A percentile compares a stretch with the other conserved stretches of the same genome.
Conservation (phyloP, 202 grass and related monocot species). For the Musa balbisiana region DNA sequence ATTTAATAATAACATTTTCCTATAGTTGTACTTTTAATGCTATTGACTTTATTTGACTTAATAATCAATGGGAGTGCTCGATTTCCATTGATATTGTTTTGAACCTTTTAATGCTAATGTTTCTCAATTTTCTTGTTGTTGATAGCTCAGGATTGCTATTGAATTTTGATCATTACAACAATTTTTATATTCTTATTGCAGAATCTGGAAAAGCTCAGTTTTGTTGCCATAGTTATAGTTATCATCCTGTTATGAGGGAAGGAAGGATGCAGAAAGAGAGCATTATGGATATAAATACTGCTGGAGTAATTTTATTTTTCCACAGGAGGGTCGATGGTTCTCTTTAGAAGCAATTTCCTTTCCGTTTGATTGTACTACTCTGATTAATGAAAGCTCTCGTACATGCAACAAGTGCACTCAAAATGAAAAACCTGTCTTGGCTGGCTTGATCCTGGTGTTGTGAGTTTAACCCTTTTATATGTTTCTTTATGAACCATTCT, state of each 20-base stretch:
- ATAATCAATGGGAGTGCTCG: too few relatives aligned
- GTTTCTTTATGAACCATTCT: not conserved
- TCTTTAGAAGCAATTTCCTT: conserved; percentile 77
- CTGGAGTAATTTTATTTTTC: conserved; percentile 91
- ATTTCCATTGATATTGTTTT: too few relatives aligned
- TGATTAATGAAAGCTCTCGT: conserved; percentile 62
- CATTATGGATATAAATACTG: conserved; percentile 93
- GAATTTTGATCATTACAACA: too few relatives aligned
- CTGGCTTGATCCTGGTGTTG: conserved; percentile 79
- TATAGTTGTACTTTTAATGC: too few relatives aligned
- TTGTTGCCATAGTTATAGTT: conserved; percentile 70
- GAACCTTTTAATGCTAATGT: too few relatives aligned
- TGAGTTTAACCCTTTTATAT: conserved; percentile 29
- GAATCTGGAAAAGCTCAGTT: conserved; percentile 88
- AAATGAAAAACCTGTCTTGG: conserved; percentile 76
- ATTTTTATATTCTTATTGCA: conserved; percentile 29
- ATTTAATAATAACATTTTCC: too few relatives aligned
- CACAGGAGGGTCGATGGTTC: conserved; percentile 81
- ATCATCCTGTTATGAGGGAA: conserved; percentile 89
- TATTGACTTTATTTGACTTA: too few relatives aligned
- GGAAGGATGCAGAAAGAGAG: conserved; percentile 90
- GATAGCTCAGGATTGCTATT: too few relatives aligned
- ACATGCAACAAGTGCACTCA: conserved; percentile 74
- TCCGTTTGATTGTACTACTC: conserved; percentile 69
- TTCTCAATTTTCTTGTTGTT: too few relatives aligned